Evolutionary conservation across 352 stramenopile species (phyloP).

Genomic region (Pythium aphanidermatum): DNA sequence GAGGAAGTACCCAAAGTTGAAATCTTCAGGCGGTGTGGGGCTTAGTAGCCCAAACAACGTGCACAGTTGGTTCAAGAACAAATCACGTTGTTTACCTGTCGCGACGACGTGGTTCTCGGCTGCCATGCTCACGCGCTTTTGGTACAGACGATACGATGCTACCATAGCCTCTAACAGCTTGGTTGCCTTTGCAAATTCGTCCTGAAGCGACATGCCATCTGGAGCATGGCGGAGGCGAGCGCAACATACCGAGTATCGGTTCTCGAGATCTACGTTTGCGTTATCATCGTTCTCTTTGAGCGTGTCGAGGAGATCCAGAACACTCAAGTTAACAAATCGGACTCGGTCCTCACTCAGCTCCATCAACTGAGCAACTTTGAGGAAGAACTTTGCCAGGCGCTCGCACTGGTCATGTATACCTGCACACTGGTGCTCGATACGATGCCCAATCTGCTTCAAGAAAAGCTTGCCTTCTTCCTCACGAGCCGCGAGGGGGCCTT

Average conservation of each 20-base stretch:
- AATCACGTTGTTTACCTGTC: slow-evolving; percentile 35
- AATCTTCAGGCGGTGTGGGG: not conserved
- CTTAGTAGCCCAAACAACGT: slow-evolving; percentile 35
- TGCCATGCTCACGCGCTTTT: slow-evolving; percentile 33
- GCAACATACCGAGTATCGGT: slow-evolving; percentile 34
- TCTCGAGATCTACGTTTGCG: slow-evolving; percentile 34
- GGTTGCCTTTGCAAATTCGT: slow-evolving; percentile 44
- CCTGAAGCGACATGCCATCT: slow-evolving; percentile 46
- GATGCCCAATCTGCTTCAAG: slow-evolving; percentile 46
- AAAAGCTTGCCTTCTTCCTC: slow-evolving; percentile 47
- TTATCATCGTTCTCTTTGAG: slow-evolving; percentile 76
- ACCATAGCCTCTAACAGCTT: slow-evolving; percentile 66
- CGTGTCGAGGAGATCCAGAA: slow-evolving; percentile 64
- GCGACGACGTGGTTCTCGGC: slow-evolving; percentile 47
- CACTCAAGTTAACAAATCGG: slow-evolving; percentile 57
- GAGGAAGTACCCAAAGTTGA: slow-evolving; percentile 47
- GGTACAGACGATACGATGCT: slow-evolving; percentile 69
- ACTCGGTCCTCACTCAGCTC: slow-evolving; percentile 52
- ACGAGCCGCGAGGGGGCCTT: slow-evolving; percentile 33
- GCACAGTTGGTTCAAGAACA: slow-evolving; percentile 42
- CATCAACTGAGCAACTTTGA: slow-evolving; percentile 39
- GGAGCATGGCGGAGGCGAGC: slow-evolving; percentile 67
- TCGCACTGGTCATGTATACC: slow-evolving; percentile 50
- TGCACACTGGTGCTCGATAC: slow-evolving; percentile 51
- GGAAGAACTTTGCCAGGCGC: slow-evolving; percentile 60